Evolutionary conservation across 139 green algal genomes (phyloP).

Genomic region (Chlorella sorokiniana): DNA sequence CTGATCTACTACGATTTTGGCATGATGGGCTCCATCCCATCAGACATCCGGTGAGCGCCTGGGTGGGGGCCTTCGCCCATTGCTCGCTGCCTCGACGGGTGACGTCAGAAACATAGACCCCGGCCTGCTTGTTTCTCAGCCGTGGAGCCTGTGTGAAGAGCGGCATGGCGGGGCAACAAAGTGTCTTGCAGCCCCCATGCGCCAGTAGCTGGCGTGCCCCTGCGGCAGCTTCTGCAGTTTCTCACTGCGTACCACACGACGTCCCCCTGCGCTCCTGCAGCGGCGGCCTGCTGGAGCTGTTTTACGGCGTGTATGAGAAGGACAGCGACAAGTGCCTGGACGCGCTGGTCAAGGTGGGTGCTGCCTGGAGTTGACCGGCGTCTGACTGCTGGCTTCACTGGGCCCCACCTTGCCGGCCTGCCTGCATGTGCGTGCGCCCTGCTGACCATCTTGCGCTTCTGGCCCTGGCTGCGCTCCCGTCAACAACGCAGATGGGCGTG

Average conservation of each 20-base stretch:
- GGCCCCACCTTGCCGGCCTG: too few relatives aligned
- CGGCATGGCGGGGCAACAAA: too few relatives aligned
- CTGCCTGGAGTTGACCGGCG: too few relatives aligned
- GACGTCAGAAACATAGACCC: too few relatives aligned
- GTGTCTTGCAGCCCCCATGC: too few relatives aligned
- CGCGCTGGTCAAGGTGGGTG: conserved; percentile 67
- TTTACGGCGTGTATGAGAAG: conserved; percentile 94
- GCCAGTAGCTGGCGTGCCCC: too few relatives aligned
- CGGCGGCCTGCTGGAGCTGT: conserved; percentile 89
- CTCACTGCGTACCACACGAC: background rate
- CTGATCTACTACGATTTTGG: conserved; percentile 99
- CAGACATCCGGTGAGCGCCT: conserved; percentile 18
- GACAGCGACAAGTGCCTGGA: conserved; percentile 88
- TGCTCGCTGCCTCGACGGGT: background rate
- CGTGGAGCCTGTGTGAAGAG: background rate
- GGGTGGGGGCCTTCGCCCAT: background rate
- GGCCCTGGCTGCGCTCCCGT: background rate
- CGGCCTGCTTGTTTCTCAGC: too few relatives aligned
- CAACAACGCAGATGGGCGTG: conserved; percentile 82
- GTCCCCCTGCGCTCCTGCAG: conserved; percentile 56
- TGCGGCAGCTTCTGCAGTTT: too few relatives aligned
- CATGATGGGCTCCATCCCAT: conserved; percentile 62
- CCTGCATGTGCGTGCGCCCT: too few relatives aligned
- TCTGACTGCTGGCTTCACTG: background rate
- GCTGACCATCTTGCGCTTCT: background rate